Percentiles rank a stretch among this genome's conserved stretches.
These are phyloP conservation scores for Sungouiozyma ichnusensis DNA, from an alignment of 805 yeast species.

Conservation along the genomic window DNA sequence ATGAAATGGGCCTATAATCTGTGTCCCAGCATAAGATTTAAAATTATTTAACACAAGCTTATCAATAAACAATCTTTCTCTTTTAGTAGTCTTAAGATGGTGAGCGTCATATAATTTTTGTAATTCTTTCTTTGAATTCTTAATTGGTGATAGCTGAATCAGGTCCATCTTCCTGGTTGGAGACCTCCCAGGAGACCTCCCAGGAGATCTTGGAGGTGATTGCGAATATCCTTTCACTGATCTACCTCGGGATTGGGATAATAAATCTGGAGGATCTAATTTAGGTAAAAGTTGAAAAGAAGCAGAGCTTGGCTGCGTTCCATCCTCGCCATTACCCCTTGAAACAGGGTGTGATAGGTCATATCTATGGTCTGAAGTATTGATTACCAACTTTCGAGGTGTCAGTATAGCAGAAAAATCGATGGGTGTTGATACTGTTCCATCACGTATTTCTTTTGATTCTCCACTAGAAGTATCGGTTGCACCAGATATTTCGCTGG, in stretches of 20 bases:
- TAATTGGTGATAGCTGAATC: slow-evolving; percentile 33
- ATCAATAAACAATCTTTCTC: slow-evolving; percentile 57
- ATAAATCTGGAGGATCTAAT: slow-evolving; percentile 26
- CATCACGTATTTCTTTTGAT: background rate
- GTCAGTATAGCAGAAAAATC: slow-evolving; percentile 7
- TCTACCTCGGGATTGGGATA: slow-evolving; percentile 29
- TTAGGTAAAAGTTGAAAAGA: slow-evolving; percentile 8
- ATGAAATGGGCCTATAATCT: slow-evolving; percentile 90
- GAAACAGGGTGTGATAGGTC: slow-evolving; percentile 18
- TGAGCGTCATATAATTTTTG: slow-evolving; percentile 23
- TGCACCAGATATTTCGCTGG: slow-evolving; percentile 1
- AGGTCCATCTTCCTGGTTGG: slow-evolving; percentile 33
- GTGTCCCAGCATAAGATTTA: slow-evolving; percentile 92
- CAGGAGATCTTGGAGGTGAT: slow-evolving; percentile 16
- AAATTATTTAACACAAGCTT: slow-evolving; percentile 70
- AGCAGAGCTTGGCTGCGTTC: background rate
- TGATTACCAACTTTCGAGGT: slow-evolving; percentile 22
- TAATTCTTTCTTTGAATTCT: slow-evolving; percentile 26
- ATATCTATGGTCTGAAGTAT: slow-evolving; percentile 14
- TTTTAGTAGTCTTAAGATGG: slow-evolving; percentile 29
- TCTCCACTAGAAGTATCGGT: background rate
- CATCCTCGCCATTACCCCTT: slow-evolving; percentile 4
- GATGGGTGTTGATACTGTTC: background rate
- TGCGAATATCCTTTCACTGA: slow-evolving; percentile 22
- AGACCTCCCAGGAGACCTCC: slow-evolving; percentile 20